phyloP scores from a whole-genome alignment of 306 rosid species.

The Adenanthera pavonina region DNA sequence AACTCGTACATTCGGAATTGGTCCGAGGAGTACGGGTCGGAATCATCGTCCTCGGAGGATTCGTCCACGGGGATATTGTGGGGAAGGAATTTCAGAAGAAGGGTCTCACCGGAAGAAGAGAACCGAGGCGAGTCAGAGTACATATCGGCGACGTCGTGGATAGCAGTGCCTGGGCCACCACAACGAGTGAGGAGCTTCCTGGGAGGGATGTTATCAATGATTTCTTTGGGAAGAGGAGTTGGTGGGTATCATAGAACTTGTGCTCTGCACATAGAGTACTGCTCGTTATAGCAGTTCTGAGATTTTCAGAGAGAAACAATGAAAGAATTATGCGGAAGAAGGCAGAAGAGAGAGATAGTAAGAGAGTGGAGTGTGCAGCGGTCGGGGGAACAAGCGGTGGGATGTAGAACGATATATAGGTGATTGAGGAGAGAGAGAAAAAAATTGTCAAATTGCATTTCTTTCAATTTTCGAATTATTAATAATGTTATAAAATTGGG shows the following conservation, averaged over 20 bases:
- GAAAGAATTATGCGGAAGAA: not conserved
- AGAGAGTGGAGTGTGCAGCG: not conserved
- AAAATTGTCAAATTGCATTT: too few relatives aligned
- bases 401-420: slow-evolving; percentile 38
- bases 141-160: slow-evolving; percentile 41
- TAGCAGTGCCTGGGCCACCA: not conserved
- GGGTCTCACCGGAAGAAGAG: slow-evolving; percentile 53
- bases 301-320: not conserved
- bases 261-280: slow-evolving; percentile 48
- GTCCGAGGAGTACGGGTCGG: slow-evolving; percentile 75
- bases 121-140: slow-evolving; percentile 48
- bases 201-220: slow-evolving; percentile 68
- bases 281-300: slow-evolving; percentile 38
- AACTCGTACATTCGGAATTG: slow-evolving; percentile 90
- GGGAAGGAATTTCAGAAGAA: slow-evolving; percentile 56
- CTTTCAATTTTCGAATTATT: too few relatives aligned
- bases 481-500: too few relatives aligned
- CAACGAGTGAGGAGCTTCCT: slow-evolving; percentile 68
- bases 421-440: too few relatives aligned
- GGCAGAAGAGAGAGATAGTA: not conserved
- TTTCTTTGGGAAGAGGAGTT: slow-evolving; percentile 50
- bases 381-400: slow-evolving; percentile 35
- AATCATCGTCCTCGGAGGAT: slow-evolving; percentile 38
- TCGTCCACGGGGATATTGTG: slow-evolving; percentile 37
- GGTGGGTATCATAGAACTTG: slow-evolving; percentile 50